Conservation (phyloP, 2,329 filamentous ascomycete genomes). For the Blastomyces emzantsi region DNA sequence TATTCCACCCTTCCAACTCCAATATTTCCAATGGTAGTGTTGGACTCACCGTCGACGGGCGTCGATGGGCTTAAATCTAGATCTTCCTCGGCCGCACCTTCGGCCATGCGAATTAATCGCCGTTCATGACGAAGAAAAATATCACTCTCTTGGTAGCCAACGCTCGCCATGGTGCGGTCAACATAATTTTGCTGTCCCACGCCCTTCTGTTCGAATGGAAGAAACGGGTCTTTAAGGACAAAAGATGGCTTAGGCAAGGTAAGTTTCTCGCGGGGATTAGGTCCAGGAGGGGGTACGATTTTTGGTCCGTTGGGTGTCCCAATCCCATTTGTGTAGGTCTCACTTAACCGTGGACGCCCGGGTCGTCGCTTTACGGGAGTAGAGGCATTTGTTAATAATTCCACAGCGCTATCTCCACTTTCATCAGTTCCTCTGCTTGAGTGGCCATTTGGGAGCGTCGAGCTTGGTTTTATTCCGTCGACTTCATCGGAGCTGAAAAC, state of each 20-base stretch:
- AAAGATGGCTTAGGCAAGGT: constrained; percentile 43
- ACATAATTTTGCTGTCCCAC: constrained; percentile 84
- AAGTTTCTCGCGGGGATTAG: constrained; percentile 42
- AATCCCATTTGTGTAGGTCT: constrained; percentile 52
- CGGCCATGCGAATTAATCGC: constrained; percentile 55
- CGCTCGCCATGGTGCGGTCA: constrained; percentile 90
- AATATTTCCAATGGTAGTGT: constrained; percentile 40
- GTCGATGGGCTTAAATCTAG: constrained; percentile 47
- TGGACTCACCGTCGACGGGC: constrained; percentile 52
- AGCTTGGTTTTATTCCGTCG: constrained; percentile 56
- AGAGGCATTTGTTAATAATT: constrained; percentile 31
- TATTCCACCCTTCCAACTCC: constrained; percentile 83
- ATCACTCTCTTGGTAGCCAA: constrained; percentile 93
- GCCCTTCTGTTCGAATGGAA: constrained; percentile 63
- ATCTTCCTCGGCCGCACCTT: constrained; percentile 56
- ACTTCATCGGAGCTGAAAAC: constrained; percentile 77
- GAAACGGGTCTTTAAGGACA: constrained; percentile 39
- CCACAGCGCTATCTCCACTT: constrained; percentile 31
- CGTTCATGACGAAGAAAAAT: constrained; percentile 70
- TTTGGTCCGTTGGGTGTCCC: constrained; percentile 50
- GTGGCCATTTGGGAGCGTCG: constrained; percentile 22
- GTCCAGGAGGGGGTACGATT: constrained; percentile 39
- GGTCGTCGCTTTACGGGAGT: constrained; percentile 46
- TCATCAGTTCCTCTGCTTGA: constrained; percentile 14
- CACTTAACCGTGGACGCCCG: constrained; percentile 54